Base-by-base conservation (phyloP, 208 protist species). In the Acanthamoeba pearcei region DNA sequence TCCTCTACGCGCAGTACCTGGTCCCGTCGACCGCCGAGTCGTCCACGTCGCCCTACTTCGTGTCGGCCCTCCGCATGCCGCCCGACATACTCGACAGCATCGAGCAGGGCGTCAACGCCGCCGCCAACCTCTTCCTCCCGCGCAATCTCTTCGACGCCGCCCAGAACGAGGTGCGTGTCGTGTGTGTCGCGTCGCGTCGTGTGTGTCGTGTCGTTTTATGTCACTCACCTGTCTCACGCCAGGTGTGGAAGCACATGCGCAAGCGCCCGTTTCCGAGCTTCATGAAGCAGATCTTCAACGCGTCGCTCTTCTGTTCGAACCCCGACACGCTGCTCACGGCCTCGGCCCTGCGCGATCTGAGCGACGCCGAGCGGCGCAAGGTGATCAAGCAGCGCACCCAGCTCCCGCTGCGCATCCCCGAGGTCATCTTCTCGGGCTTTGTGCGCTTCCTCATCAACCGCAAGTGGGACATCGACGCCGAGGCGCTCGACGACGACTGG, bases 171-270 rank as follows among this genome's bases (percentile, higher is more conserved):
- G 80, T 88, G 38, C n/a, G 66, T 35, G 24, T 29, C 5, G 24
- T n/a, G 42, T 49, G 42, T 49, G 22, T 12, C 60, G 22, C n/a
- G n/a, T n/a, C 19, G 62, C 8, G 27, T n/a, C 27, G 62, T 68
- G 8, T 68, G 62, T n/a, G 27, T 68, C 62, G 6, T 1, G 27
- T 68, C n/a, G n/a, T n/a, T n/a, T 1, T 68, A 5, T 3, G 15
- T 17, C 51, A 17, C 51, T 17, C 51, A 55, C 51, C 9, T 17
- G 51, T 17, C 9, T 55, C 51, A 55, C 51, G 38, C 38, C 2
- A 55, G 53, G 53, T 57, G 53, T 88, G 80, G 80, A 88, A 62
- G 80, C 35, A 66, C 29, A 88, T 88, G 80, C 80, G 80, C 27
- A 55, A 88, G 53, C 38, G n/a, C 5, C 42, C 42, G 51, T 88